Evolutionary conservation across 1,139 yeast genomes (phyloP), one percentile per base, ranked within the genome.

Genomic region (Wickerhamomyces sp.): DNA sequence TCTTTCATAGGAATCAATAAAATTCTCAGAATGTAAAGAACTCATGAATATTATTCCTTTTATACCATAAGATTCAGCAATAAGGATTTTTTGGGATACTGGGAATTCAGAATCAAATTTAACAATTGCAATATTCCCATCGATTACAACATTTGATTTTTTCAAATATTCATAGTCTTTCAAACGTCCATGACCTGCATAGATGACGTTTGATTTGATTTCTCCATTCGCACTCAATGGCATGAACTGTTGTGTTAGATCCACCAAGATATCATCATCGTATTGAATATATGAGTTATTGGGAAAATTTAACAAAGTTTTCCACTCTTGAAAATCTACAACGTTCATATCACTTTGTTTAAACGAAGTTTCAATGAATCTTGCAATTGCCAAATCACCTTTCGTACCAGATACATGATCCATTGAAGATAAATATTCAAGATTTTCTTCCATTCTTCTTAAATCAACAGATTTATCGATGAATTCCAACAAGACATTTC

Each of bases 381-480:
- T 67, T 1, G 87, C 80, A 24, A 87, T 60, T 0, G 87, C 70
- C 40, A 76, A 58, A 54, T 88, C 96, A 14, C 95, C 97, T 15
- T 75, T 74, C 3, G 96, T 80, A 2, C 97, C 97, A 0, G 96
- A 78, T 43, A 79, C 60, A 55, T 88, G 97, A 1, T 95, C 88
- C 76, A 88, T 75, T 2, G 87, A 75, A 13, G 91, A 76, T 25
- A 91, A 56, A 52, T 87, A 88, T 50, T 86, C 85, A 45, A 85
- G 57, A 40, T 81, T 77, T 38, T 77, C 83, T 51, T 78, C 78
- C 62, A 91, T 68, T 25, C 70, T 56, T n/a, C 71, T 69, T 6
- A 68, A 57, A 47, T 78, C 79, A 19, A 87, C 68, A 26, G 69
- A 68, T 19, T 64, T 62, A 13, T 62, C 62, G 3, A 83, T 63